Evolutionary conservation across 1,284 basidiomycete species (phyloP).

Genomic region (Ustilago sp.): DNA sequence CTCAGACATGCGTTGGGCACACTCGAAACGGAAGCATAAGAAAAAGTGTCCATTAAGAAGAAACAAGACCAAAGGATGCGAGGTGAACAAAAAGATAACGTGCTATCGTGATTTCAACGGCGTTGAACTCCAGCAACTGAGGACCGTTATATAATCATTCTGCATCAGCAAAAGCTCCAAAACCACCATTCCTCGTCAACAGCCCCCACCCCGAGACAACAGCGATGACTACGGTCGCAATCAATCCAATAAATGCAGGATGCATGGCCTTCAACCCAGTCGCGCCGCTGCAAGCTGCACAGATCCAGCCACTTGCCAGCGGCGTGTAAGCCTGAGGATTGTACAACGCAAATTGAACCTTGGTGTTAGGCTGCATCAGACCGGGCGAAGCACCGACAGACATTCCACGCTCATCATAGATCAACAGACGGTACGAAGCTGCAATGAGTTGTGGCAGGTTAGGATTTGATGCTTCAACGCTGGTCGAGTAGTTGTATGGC

Average conservation of each 20-base stretch:
- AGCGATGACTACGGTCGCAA: slow-evolving; percentile 48
- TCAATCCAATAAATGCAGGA: slow-evolving; percentile 41
- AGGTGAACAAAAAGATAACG: not conserved
- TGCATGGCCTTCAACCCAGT: slow-evolving; percentile 42
- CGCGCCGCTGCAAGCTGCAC: slow-evolving; percentile 54
- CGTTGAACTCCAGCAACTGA: not conserved
- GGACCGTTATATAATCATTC: slow-evolving; percentile 6
- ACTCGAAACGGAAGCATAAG: not conserved
- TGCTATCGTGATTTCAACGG: not conserved
- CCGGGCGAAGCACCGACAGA: slow-evolving; percentile 49
- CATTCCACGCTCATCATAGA: slow-evolving; percentile 65
- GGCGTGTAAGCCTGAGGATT: slow-evolving; percentile 67
- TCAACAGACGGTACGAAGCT: slow-evolving; percentile 63
- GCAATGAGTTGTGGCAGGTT: slow-evolving; percentile 60
- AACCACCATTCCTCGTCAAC: slow-evolving; percentile 23
- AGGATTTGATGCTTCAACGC: slow-evolving; percentile 48
- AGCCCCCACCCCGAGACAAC: slow-evolving; percentile 46
- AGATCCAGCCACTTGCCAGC: slow-evolving; percentile 60
- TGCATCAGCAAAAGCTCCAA: slow-evolving; percentile 22
- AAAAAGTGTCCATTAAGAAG: slow-evolving; percentile 42
- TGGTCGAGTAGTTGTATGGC: slow-evolving; percentile 62
- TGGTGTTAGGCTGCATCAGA: slow-evolving; percentile 61
- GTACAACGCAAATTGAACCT: slow-evolving; percentile 66
- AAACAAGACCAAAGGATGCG: slow-evolving; percentile 1
- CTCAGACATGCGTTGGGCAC: not conserved